Conservation (phyloP, 2,329 filamentous ascomycete genomes). For the Elsinoe necatrix region DNA sequence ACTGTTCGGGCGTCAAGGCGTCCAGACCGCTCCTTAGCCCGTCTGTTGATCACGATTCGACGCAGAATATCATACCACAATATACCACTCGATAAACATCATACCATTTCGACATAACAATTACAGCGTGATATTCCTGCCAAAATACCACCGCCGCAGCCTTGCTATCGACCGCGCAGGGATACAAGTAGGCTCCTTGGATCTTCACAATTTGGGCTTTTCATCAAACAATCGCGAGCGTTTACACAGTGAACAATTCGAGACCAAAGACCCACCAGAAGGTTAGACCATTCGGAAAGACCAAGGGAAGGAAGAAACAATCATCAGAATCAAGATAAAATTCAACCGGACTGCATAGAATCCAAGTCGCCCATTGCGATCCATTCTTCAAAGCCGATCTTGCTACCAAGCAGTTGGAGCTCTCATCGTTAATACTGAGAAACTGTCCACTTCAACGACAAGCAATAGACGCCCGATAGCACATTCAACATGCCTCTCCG, state of each 20-base stretch:
- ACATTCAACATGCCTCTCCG: not conserved
- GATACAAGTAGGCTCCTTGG: not conserved
- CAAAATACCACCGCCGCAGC: not conserved
- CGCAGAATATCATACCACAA: not conserved
- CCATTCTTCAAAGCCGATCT: no score
- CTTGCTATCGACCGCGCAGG: not conserved
- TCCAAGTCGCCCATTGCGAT: no score
- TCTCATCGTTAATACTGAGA: not conserved
- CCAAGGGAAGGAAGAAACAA: no score
- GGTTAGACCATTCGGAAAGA: no score
- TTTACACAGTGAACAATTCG: no score
- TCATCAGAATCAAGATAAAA: no score
- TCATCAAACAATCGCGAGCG: no score
- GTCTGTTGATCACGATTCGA: slow-evolving; percentile 10
- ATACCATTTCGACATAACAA: slow-evolving; percentile 3
- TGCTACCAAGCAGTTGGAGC: not conserved
- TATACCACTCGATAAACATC: not conserved
- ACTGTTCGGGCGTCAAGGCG: slow-evolving; percentile 11
- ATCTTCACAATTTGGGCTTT: no score
- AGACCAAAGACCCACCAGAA: no score
- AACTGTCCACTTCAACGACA: not conserved
- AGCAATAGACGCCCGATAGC: not conserved
- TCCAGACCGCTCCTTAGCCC: slow-evolving; percentile 10
- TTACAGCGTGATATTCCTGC: not conserved
- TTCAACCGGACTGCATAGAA: no score